phyloP scores from a whole-genome alignment of 345 rosid species.

The Citrus mangshanensis region DNA sequence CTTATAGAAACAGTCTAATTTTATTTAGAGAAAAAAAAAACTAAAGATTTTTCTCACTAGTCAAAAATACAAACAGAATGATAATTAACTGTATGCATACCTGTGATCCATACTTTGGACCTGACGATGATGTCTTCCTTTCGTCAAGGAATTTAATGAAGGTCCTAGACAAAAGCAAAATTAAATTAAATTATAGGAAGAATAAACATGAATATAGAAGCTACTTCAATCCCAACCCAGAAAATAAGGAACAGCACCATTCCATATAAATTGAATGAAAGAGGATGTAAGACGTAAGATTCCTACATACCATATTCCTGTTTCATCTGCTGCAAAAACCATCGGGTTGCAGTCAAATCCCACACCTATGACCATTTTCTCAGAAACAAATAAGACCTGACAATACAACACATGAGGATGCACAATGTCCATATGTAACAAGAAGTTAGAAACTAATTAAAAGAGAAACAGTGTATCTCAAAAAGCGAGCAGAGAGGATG shows the following conservation, averaged over 20 bases:
- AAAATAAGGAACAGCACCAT: background rate
- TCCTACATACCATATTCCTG: conserved; percentile 81
- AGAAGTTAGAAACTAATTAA: conserved; percentile 22
- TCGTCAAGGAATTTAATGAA: conserved; percentile 83
- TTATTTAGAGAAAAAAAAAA: background rate
- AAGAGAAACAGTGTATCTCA: conserved; percentile 26
- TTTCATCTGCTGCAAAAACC: conserved; percentile 95
- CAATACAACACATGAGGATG: conserved; percentile 9
- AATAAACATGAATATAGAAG: conserved; percentile 4
- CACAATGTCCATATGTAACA: conserved; percentile 8
- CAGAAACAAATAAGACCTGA: conserved; percentile 89
- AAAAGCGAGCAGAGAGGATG: conserved; percentile 59
- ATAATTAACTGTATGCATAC: conserved; percentile 27
- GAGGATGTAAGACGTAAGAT: background rate
- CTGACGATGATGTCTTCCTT: conserved; percentile 61
- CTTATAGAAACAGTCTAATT: background rate
- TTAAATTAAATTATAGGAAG: conserved; percentile 1
- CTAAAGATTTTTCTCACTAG: background rate
- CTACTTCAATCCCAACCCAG: background rate
- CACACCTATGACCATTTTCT: conserved; percentile 88
- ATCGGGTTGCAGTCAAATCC: conserved; percentile 94
- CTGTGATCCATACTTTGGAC: conserved; percentile 85
- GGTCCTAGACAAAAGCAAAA: conserved; percentile 49
- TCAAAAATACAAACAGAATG: background rate
- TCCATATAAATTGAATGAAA: background rate